Evolutionary conservation across 2,329 filamentous ascomycete species (phyloP).

Genomic region (Lithohypha guttulata): DNA sequence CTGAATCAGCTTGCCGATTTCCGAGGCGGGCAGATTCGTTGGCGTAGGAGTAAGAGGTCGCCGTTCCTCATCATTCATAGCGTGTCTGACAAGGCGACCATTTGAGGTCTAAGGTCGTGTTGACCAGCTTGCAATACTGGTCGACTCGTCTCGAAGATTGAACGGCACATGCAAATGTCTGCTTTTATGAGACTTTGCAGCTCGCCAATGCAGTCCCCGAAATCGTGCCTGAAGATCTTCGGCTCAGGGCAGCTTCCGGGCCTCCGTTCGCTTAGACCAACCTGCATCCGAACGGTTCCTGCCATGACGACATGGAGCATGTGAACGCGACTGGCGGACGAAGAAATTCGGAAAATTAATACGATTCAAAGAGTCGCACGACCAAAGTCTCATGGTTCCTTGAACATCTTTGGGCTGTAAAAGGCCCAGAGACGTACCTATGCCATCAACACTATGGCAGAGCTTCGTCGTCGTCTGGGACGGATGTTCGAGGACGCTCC

Average conservation of each 20-base stretch:
- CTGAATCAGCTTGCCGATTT: slow-evolving; percentile 11
- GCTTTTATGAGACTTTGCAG: no score
- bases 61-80: slow-evolving; percentile 4
- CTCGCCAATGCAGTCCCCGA: neutral
- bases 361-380: no score
- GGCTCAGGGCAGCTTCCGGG: no score
- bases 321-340: neutral
- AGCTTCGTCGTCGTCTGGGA: slow-evolving; percentile 33
- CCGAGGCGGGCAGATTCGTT: neutral
- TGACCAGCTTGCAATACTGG: no score
- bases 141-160: no score
- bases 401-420: no score
- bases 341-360: no score
- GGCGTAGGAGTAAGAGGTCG: neutral
- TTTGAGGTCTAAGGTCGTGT: neutral
- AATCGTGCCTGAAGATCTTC: slow-evolving; percentile 5
- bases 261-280: neutral
- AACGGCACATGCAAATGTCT: neutral
- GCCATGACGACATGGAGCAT: slow-evolving; percentile 2
- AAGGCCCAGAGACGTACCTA: no score
- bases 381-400: no score
- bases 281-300: neutral
- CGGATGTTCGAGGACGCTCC: slow-evolving; percentile 26
- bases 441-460: slow-evolving; percentile 24
- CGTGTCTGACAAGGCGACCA: slow-evolving; percentile 1